Conservation (phyloP, 2,329 filamentous ascomycete genomes). For the Fusarium poae region DNA sequence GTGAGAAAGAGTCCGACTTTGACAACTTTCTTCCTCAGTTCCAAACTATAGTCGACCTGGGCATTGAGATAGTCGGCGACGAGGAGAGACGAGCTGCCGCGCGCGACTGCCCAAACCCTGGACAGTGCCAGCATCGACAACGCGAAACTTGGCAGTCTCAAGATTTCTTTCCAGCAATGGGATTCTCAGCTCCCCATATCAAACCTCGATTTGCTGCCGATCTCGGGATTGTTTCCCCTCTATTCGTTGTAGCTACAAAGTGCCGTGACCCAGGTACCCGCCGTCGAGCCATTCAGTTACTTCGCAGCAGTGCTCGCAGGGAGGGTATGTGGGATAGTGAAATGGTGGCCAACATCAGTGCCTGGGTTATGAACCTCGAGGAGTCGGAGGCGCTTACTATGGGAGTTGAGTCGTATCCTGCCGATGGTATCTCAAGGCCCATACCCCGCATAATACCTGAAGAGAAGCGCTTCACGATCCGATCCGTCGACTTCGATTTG, state of each 20-base stretch:
- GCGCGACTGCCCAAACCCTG: constrained; percentile 59
- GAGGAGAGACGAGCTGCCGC: constrained; percentile 66
- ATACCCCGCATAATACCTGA: constrained; percentile 59
- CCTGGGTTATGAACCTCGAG: constrained; percentile 68
- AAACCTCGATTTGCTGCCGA: constrained; percentile 74
- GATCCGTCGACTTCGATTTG: constrained; percentile 69
- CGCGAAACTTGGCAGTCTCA: constrained; percentile 29
- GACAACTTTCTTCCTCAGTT: constrained; percentile 67
- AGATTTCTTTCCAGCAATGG: constrained; percentile 57
- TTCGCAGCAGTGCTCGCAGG: constrained; percentile 70
- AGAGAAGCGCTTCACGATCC: constrained; percentile 68
- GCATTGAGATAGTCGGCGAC: constrained; percentile 70
- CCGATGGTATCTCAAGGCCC: constrained; percentile 20
- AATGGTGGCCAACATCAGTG: constrained; percentile 66
- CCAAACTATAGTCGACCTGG: constrained; percentile 67
- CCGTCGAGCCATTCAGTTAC: constrained; percentile 70
- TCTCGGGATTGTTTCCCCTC: constrained; percentile 72
- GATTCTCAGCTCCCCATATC: constrained; percentile 64
- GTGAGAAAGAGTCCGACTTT: constrained; percentile 69
- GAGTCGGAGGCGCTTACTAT: constrained; percentile 59
- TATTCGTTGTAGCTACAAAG: constrained; percentile 76
- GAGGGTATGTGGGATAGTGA: constrained; percentile 79
- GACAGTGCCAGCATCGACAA: constrained; percentile 58
- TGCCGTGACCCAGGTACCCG: constrained; percentile 70
- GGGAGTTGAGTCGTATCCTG: constrained; percentile 25